These are phyloP conservation scores for Neolecta irregularis DNA, from an alignment of 1,139 yeast species.

Conservation along the genomic window DNA sequence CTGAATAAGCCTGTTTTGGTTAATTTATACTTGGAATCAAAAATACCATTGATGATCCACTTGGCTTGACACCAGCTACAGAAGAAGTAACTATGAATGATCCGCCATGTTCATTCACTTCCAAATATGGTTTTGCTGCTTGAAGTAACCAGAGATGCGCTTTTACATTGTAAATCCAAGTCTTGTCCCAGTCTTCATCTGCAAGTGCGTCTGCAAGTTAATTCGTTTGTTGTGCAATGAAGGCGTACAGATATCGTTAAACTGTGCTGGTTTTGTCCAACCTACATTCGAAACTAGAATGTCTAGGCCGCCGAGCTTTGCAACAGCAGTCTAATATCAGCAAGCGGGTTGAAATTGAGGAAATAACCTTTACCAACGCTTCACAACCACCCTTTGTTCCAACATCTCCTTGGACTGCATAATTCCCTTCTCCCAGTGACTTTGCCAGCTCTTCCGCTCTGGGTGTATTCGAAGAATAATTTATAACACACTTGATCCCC, in stretches of 20 bases:
- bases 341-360: no score
- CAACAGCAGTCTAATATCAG: no score
- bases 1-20: conserved; percentile 30
- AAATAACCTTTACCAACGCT: conserved; percentile 16
- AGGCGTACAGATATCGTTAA: conserved; percentile 23
- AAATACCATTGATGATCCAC: conserved; percentile 29
- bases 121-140: conserved; percentile 25
- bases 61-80: conserved; percentile 26
- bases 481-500: conserved; percentile 21
- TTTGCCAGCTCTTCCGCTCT: conserved; percentile 19
- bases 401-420: conserved; percentile 19
- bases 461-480: conserved; percentile 22
- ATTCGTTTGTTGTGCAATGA: no score
- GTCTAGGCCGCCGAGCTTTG: conserved; percentile 18
- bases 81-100: conserved; percentile 27
- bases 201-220: conserved; percentile 23
- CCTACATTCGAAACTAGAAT: conserved; percentile 24
- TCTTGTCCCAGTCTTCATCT: conserved; percentile 26
- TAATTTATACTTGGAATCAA: no score
- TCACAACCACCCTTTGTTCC: conserved; percentile 15
- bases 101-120: conserved; percentile 26
- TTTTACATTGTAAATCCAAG: conserved; percentile 21
- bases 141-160: conserved; percentile 27
- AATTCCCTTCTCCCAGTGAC: conserved; percentile 12
- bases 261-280: conserved; percentile 22